Evolutionary conservation across 495 filamentous ascomycete genomes (phyloP).

Genomic region (Penicillium tannophilum): DNA sequence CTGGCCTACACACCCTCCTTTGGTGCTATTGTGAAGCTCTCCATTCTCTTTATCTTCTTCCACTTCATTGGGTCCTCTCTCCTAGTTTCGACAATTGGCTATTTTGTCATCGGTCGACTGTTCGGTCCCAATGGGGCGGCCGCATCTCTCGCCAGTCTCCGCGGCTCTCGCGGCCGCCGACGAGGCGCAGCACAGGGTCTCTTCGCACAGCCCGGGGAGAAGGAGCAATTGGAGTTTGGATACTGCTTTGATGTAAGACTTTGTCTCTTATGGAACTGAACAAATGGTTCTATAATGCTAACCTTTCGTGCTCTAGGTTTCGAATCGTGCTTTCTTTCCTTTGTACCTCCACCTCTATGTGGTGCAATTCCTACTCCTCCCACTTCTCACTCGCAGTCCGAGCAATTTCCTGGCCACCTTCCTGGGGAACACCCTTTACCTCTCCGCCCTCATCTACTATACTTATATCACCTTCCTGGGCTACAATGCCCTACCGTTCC

Average conservation of each 20-base stretch:
- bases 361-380: conserved; percentile 71
- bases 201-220: conserved; percentile 56
- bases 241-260: conserved; percentile 73
- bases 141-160: conserved; percentile 41
- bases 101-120: conserved; percentile 64
- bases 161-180: conserved; percentile 49
- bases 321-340: conserved; percentile 74
- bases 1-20: conserved; percentile 65
- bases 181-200: conserved; percentile 57
- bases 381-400: conserved; percentile 50
- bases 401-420: conserved; percentile 61
- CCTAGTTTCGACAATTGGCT: conserved; percentile 61
- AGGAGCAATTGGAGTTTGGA: conserved; percentile 70
- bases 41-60: conserved; percentile 64
- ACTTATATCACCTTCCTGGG: conserved; percentile 74
- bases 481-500: conserved; percentile 73
- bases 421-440: conserved; percentile 70
- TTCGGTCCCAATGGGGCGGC: conserved; percentile 57
- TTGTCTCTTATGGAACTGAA: not conserved
- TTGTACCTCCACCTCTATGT: conserved; percentile 74
- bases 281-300: not conserved
- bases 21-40: conserved; percentile 58
- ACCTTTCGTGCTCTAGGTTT: conserved; percentile 48
- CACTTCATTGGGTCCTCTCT: conserved; percentile 68
- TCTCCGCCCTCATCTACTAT: conserved; percentile 70